Evolutionary conservation across 1,284 basidiomycete species (phyloP).

Genomic region (Inonotus hispidus): DNA sequence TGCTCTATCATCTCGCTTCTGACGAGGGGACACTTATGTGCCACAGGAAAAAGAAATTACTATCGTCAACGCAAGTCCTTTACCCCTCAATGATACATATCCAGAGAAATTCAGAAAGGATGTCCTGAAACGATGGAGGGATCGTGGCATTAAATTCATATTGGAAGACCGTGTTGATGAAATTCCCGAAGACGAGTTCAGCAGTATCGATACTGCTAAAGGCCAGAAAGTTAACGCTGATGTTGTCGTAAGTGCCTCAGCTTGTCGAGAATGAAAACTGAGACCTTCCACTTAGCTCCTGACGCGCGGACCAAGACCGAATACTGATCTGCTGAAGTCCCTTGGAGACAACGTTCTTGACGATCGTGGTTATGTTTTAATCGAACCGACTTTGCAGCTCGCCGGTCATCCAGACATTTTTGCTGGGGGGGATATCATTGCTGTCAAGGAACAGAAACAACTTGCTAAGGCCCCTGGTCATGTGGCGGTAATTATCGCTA

Average conservation of each 20-base stretch:
- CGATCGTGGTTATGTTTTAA: constrained; percentile 38
- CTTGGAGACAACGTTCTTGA: constrained; percentile 40
- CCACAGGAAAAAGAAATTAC: constrained; percentile 54
- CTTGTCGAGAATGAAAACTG: constrained; percentile 1
- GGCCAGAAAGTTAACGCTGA: constrained; percentile 52
- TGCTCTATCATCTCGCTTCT: neutral
- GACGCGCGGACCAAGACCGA: constrained; percentile 44
- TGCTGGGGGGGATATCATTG: constrained; percentile 54
- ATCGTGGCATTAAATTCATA: constrained; percentile 45
- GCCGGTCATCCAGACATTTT: constrained; percentile 44
- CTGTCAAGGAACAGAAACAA: constrained; percentile 57
- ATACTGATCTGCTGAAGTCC: constrained; percentile 43
- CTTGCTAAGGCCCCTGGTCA: constrained; percentile 43
- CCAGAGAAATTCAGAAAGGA: constrained; percentile 49
- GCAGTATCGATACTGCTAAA: constrained; percentile 43
- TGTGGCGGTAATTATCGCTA: constrained; percentile 38
- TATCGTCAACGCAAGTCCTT: constrained; percentile 48
- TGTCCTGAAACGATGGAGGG: constrained; percentile 36
- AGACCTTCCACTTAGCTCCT: constrained; percentile 34
- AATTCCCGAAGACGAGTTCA: constrained; percentile 30
- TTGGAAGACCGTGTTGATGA: constrained; percentile 52
- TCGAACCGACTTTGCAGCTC: constrained; percentile 49
- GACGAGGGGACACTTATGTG: neutral
- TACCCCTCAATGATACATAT: constrained; percentile 54
- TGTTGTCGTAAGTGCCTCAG: constrained; percentile 42